Percentiles rank a stretch among this genome's conserved stretches.
These are phyloP conservation scores for Naganishia sp. DNA, from an alignment of 1,284 basidiomycete species.

Conservation along the genomic window DNA sequence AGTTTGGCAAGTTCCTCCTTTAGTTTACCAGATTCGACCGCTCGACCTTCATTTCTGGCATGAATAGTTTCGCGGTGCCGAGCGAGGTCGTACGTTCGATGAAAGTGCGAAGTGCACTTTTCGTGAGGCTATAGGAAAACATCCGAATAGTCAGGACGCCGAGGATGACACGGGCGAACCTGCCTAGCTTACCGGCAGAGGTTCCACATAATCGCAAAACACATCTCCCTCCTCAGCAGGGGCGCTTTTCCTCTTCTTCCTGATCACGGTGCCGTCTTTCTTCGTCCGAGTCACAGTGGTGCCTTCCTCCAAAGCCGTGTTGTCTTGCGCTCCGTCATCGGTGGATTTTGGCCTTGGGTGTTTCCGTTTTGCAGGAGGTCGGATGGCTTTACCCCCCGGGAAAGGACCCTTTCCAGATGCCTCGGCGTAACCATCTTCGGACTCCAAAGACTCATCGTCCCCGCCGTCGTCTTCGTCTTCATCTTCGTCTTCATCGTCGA, in stretches of 20 bases:
- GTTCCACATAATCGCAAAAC: slow-evolving; percentile 33
- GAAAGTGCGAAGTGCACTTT: slow-evolving; percentile 33
- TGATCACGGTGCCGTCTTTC: slow-evolving; percentile 15
- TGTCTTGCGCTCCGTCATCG: not conserved
- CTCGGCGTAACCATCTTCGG: slow-evolving; percentile 19
- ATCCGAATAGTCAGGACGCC: not conserved
- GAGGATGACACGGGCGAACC: not conserved
- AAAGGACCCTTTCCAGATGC: slow-evolving; percentile 10
- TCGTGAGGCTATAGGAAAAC: slow-evolving; percentile 29
- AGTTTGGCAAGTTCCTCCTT: slow-evolving; percentile 31
- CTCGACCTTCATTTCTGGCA: slow-evolving; percentile 35
- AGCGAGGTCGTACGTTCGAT: slow-evolving; percentile 37
- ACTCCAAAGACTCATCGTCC: slow-evolving; percentile 8
- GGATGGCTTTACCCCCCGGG: slow-evolving; percentile 21
- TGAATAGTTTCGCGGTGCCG: slow-evolving; percentile 37
- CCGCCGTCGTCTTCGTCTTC: slow-evolving; percentile 9
- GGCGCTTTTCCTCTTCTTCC: slow-evolving; percentile 31
- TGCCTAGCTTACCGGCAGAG: slow-evolving; percentile 28
- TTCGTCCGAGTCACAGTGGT: slow-evolving; percentile 6
- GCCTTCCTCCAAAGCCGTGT: slow-evolving; percentile 3
- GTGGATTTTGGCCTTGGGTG: slow-evolving; percentile 1
- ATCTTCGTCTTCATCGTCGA: slow-evolving; percentile 11
- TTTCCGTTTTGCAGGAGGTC: slow-evolving; percentile 23
- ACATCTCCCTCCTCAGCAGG: slow-evolving; percentile 35
- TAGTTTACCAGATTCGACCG: slow-evolving; percentile 33